phyloP scores from a whole-genome alignment of 2,329 filamentous ascomycete species.

The Verticillium alfalfae region DNA sequence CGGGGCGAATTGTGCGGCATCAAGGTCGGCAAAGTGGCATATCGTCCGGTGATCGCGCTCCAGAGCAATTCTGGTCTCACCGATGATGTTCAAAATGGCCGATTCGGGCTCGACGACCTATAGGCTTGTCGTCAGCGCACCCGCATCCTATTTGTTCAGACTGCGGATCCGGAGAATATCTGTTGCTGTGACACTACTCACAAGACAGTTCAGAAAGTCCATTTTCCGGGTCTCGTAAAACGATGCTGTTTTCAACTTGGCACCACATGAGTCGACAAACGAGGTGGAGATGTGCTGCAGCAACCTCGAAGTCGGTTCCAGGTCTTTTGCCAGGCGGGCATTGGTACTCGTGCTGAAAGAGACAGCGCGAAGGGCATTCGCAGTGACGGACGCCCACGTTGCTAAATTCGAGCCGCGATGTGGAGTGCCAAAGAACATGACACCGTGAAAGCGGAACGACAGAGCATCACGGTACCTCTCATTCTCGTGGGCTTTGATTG shows the following conservation, averaged over 20 bases:
- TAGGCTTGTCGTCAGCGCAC: neutral
- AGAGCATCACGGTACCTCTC: neutral
- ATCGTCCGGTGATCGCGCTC: constrained; percentile 6
- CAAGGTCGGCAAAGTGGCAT: constrained; percentile 6
- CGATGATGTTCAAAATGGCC: constrained; percentile 1
- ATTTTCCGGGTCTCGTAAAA: constrained; percentile 20
- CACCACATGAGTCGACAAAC: neutral
- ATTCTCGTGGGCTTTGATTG: neutral
- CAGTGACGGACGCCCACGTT: neutral
- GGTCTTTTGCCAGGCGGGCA: neutral
- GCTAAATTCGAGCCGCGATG: constrained; percentile 1
- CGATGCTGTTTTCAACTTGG: constrained; percentile 14
- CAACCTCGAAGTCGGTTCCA: constrained; percentile 1
- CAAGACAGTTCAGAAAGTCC: neutral
- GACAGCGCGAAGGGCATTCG: neutral
- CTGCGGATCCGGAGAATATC: neutral
- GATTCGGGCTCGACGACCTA: constrained; percentile 8
- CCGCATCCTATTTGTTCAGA: neutral
- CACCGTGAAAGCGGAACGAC: neutral
- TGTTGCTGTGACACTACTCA: neutral
- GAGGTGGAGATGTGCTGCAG: neutral
- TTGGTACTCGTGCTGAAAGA: neutral
- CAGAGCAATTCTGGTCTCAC: constrained; percentile 4
- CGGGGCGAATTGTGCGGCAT: neutral
- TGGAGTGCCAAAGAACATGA: constrained; percentile 16